Conservation (phyloP, 768 basidiomycete species). For the Boletus rufocinnamomeus region DNA sequence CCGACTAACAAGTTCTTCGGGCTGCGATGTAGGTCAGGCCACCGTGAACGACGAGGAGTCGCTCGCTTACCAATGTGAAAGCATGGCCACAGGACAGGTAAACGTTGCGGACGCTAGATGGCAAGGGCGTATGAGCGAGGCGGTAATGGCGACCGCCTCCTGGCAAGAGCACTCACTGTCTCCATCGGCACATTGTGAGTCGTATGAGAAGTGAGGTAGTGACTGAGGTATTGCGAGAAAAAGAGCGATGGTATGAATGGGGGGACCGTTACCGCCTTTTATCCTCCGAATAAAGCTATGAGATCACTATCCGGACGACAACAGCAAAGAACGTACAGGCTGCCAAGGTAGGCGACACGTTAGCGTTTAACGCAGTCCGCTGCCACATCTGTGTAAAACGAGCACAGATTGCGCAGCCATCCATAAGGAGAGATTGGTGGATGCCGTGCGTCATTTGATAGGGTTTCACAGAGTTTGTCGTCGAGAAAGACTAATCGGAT, state of each 20-base stretch:
- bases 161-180: conserved; percentile 45
- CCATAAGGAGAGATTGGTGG: conserved; percentile 26
- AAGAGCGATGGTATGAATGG: conserved; percentile 12
- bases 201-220: conserved; percentile 7
- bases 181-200: conserved; percentile 51
- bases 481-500: conserved; percentile 40
- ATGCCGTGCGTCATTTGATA: conserved; percentile 39
- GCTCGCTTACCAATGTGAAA: conserved; percentile 41
- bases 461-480: conserved; percentile 36
- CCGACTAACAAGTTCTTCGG: conserved; percentile 38
- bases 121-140: background rate
- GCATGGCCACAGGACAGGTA: conserved; percentile 53
- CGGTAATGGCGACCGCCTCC: background rate
- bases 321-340: conserved; percentile 21
- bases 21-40: conserved; percentile 27
- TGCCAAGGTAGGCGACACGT: conserved; percentile 23
- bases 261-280: conserved; percentile 27
- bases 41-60: background rate
- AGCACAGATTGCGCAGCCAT: conserved; percentile 33
- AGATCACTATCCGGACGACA: conserved; percentile 23
- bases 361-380: conserved; percentile 26
- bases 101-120: conserved; percentile 45
- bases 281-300: conserved; percentile 28
- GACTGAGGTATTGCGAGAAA: conserved; percentile 1
- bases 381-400: conserved; percentile 27